These are phyloP conservation scores for Bruguiera gymnorhiza DNA, from an alignment of 345 rosid species.

Conservation along the genomic window DNA sequence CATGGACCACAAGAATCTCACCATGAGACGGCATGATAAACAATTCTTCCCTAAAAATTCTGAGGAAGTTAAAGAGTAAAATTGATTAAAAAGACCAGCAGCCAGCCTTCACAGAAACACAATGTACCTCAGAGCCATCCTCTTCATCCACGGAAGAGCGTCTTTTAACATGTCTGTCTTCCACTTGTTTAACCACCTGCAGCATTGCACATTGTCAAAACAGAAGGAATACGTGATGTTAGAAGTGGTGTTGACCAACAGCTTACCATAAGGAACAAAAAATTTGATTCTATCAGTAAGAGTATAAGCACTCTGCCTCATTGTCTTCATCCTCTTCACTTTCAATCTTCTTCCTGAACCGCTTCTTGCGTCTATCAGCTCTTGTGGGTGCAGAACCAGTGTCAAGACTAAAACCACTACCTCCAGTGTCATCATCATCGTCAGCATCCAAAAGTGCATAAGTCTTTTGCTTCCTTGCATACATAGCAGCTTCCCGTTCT, in stretches of 20 bases:
- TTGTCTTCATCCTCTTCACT: conserved; percentile 64
- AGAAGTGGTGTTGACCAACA: conserved; percentile 18
- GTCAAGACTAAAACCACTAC: conserved; percentile 31
- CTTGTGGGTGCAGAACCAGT: conserved; percentile 41
- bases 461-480: conserved; percentile 65
- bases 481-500: conserved; percentile 82
- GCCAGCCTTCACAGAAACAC: conserved; percentile 2
- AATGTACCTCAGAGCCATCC: conserved; percentile 68
- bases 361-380: conserved; percentile 49
- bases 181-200: conserved; percentile 46
- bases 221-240: conserved; percentile 1
- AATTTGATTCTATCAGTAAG: conserved; percentile 19
- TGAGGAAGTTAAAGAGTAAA: background rate
- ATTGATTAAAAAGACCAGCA: background rate
- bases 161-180: conserved; percentile 51
- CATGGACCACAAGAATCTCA: background rate
- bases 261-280: conserved; percentile 19
- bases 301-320: conserved; percentile 50
- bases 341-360: conserved; percentile 80
- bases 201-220: conserved; percentile 25
- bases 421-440: conserved; percentile 53
- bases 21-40: background rate
- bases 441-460: conserved; percentile 78
- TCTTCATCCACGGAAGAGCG: conserved; percentile 45
- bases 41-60: background rate